Base-by-base conservation (phyloP, 306 rosid genomes). In the Leucaena leucocephala region DNA sequence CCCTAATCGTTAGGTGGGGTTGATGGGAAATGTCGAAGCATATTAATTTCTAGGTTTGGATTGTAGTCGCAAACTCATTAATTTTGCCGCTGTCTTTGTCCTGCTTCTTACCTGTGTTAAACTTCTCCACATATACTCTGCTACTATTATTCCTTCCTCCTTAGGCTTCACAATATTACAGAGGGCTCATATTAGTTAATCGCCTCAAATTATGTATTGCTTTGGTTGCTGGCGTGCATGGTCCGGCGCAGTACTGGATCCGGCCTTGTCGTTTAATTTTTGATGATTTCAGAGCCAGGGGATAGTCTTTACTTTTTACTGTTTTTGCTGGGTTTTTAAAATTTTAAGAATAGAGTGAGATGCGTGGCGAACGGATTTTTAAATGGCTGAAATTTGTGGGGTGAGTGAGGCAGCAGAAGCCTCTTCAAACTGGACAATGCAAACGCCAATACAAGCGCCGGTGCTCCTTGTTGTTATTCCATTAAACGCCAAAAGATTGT, bases 391-490 rank as follows among this genome's bases (percentile, higher is more conserved):
- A 58, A 44, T 57, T 70, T 35, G 50, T 1, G 52, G 76, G 3
- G 65, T n/a, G 27, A 50, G 22, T n/a, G 62, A 55, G 12, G 34
- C 22, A 19, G 33, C 34, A 55, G 62, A 55, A 55, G 19, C 46
- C 69, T 44, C 72, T 69, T 57, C 61, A 43, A 55, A 78, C 76
- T 58, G 49, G 76, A 76, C 69, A 34, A 43, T 40, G 40, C 69
- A 68, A 57, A 57, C 59, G 59, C 76, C 81, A 78, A 27, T 17
- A 33, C 36, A 22, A 48, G 4, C 5, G 73, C 68, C 58, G n/a
- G 21, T 15, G 49, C 67, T 44, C 49, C 61, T 27, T 27, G 1
- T 68, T 67, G 44, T 40, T 16, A 54, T 54, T 50, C 74, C 50
- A 42, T 52, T 65, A 12, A 39, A 14, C 67, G 44, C n/a, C 81